A percentile compares a stretch with the other conserved stretches of the same genome.
Conservation (phyloP, 345 rosid species). For the Ailanthus altissimus region DNA sequence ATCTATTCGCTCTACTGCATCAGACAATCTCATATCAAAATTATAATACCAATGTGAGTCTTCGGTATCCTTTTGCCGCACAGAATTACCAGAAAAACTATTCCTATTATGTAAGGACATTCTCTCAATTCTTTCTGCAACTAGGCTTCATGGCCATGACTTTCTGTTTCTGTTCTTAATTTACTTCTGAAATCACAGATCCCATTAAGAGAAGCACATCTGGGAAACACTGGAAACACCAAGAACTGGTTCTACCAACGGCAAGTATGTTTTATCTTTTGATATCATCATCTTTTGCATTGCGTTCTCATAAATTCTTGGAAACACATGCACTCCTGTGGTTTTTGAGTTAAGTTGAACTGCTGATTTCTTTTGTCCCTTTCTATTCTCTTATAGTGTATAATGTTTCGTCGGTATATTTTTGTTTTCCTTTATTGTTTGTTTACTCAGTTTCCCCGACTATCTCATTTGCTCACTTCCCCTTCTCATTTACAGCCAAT, state of each 20-base stretch:
- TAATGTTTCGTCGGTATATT: neutral
- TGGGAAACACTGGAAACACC: conserved; percentile 20
- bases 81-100: conserved; percentile 28
- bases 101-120: conserved; percentile 38
- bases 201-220: conserved; percentile 20
- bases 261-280: conserved; percentile 14
- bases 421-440: neutral
- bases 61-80: conserved; percentile 20
- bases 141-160: conserved; percentile 7
- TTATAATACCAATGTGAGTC: conserved; percentile 31
- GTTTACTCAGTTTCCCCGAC: too few relatives aligned
- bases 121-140: neutral
- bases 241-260: conserved; percentile 3
- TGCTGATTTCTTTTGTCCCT: neutral
- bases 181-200: conserved; percentile 28
- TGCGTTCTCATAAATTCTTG: too few relatives aligned
- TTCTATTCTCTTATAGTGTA: neutral
- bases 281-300: neutral
- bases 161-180: conserved; percentile 4
- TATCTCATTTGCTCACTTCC: too few relatives aligned
- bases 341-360: neutral
- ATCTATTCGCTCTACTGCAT: conserved; percentile 24
- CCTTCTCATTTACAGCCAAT: conserved; percentile 15
- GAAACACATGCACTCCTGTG: neutral
- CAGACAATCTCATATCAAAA: conserved; percentile 20